Evolutionary conservation across 148 eudicot genomes (phyloP).

Genomic region (Diospyros lotus): DNA sequence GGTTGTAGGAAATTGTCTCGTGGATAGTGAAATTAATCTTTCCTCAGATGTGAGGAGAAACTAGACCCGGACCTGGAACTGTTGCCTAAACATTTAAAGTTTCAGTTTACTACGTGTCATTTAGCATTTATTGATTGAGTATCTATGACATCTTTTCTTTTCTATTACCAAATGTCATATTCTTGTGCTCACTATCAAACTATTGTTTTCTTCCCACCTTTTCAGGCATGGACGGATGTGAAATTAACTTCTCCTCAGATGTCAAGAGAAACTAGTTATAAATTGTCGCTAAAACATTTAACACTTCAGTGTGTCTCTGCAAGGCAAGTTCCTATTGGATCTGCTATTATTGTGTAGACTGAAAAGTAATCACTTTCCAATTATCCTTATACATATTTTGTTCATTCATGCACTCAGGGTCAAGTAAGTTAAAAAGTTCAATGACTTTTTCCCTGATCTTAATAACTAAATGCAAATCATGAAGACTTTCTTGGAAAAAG

Average conservation of each 20-base stretch:
- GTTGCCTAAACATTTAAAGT: conserved; percentile 43
- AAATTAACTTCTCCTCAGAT: conserved; percentile 96
- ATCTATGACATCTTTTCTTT: background rate
- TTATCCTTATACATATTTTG: background rate
- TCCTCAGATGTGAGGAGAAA: conserved; percentile 76
- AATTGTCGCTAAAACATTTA: conserved; percentile 59
- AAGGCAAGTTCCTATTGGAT: conserved; percentile 47
- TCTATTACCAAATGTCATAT: background rate
- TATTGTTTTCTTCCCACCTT: conserved; percentile 9
- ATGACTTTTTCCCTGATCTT: background rate
- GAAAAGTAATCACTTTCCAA: background rate
- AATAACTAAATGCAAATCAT: background rate
- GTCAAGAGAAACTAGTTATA: conserved; percentile 80
- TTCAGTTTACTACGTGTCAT: conserved; percentile 19
- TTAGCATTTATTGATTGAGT: background rate
- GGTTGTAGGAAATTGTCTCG: no score
- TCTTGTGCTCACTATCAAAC: conserved; percentile 1
- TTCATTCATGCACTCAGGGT: background rate
- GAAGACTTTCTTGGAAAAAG: no score
- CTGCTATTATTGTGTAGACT: background rate
- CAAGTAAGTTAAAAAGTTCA: background rate
- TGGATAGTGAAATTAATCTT: conserved; percentile 51
- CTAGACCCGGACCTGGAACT: conserved; percentile 34
- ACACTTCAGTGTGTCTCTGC: conserved; percentile 68
- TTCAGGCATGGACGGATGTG: conserved; percentile 86